These are phyloP conservation scores for Metschnikowia amazonensis DNA, from an alignment of 805 yeast genomes.

Conservation along the genomic window DNA sequence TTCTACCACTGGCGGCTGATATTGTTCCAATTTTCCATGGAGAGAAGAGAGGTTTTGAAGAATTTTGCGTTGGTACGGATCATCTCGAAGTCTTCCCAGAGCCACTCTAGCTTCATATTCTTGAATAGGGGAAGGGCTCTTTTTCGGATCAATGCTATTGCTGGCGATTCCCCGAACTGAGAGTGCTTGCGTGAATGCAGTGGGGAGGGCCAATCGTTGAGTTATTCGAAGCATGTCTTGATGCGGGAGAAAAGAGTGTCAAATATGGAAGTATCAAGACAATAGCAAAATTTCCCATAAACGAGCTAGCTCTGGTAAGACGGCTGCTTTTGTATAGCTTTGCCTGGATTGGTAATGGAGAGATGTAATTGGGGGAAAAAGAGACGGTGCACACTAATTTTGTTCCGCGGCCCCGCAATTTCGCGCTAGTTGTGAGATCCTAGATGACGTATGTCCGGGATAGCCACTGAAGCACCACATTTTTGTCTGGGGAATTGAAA, in stretches of 20 bases:
- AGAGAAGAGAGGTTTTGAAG: constrained; percentile 58
- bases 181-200: not conserved
- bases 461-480: not conserved
- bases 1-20: constrained; percentile 58
- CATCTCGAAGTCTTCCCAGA: constrained; percentile 58
- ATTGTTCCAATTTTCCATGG: constrained; percentile 50
- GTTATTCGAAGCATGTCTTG: not conserved
- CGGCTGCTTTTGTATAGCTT: not conserved
- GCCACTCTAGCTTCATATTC: constrained; percentile 49
- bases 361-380: constrained; percentile 2
- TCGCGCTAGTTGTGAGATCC: constrained; percentile 1
- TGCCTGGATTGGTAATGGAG: constrained; percentile 2
- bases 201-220: not conserved
- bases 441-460: constrained; percentile 2
- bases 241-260: not conserved
- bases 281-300: not conserved
- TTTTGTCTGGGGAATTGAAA: not conserved
- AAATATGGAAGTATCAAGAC: not conserved
- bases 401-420: constrained; percentile 6
- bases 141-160: constrained; percentile 1
- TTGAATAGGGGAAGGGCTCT: constrained; percentile 39
- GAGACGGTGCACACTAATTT: not conserved
- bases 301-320: not conserved
- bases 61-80: constrained; percentile 74
- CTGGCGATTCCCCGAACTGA: constrained; percentile 3